A percentile compares a stretch with the other conserved stretches of the same genome.
phyloP scores from a whole-genome alignment of 2,329 filamentous ascomycete species.

The Diaporthe helianthi region DNA sequence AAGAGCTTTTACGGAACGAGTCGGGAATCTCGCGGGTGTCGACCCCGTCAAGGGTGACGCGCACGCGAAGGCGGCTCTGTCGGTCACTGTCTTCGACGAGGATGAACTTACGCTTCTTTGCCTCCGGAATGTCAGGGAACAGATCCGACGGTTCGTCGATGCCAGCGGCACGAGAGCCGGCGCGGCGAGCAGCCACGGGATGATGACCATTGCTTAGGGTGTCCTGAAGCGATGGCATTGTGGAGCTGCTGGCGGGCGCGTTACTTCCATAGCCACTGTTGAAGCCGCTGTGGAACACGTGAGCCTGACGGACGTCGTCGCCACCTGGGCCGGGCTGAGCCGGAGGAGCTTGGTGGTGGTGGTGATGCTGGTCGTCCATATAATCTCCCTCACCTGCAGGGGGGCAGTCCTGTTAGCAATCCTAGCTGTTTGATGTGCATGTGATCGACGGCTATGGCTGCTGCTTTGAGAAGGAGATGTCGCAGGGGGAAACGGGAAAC shows the following conservation, averaged over 20 bases:
- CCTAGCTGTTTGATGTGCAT: slow-evolving; percentile 31
- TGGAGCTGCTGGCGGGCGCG: slow-evolving; percentile 59
- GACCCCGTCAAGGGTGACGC: slow-evolving; percentile 90
- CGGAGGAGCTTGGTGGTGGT: slow-evolving; percentile 63
- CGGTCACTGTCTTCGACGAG: slow-evolving; percentile 89
- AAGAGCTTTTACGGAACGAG: slow-evolving; percentile 88
- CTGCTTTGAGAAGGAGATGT: slow-evolving; percentile 34
- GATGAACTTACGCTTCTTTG: slow-evolving; percentile 95
- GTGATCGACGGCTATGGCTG: slow-evolving; percentile 33
- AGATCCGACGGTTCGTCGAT: slow-evolving; percentile 71
- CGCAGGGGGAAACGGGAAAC: slow-evolving; percentile 38
- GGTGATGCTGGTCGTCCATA: slow-evolving; percentile 62
- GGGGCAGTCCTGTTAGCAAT: slow-evolving; percentile 40
- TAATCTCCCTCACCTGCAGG: slow-evolving; percentile 67
- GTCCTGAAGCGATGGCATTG: slow-evolving; percentile 72
- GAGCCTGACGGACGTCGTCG: slow-evolving; percentile 74
- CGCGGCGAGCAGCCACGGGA: slow-evolving; percentile 46
- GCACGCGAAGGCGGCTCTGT: slow-evolving; percentile 81
- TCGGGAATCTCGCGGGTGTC: slow-evolving; percentile 96
- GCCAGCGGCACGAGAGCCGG: slow-evolving; percentile 51
- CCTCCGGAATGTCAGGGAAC: slow-evolving; percentile 87
- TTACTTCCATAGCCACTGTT: slow-evolving; percentile 63
- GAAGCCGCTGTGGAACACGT: slow-evolving; percentile 74
- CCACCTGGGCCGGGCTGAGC: slow-evolving; percentile 41
- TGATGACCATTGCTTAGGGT: slow-evolving; percentile 51